phyloP scores from a whole-genome alignment of 148 eudicot species.

The Camellia granthamiana region DNA sequence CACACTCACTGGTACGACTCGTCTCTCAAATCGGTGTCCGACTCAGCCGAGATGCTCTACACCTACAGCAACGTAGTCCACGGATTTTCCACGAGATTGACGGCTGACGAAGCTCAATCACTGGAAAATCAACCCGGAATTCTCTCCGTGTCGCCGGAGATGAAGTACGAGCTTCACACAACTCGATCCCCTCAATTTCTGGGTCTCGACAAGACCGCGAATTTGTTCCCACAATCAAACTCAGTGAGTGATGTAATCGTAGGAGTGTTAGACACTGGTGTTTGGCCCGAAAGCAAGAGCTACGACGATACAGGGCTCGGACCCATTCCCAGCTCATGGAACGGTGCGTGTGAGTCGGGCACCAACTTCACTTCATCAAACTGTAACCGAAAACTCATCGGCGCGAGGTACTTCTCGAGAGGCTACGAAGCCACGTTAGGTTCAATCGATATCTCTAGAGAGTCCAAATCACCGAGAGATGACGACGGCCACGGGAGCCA shows the following conservation, averaged over 20 bases:
- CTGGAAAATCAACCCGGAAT: conserved; percentile 34
- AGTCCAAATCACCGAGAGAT: conserved; percentile 44
- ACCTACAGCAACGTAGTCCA: conserved; percentile 40
- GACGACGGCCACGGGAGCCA: conserved; percentile 56
- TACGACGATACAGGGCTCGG: conserved; percentile 39
- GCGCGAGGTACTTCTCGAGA: conserved; percentile 39
- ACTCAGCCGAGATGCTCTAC: conserved; percentile 34
- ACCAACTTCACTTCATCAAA: conserved; percentile 32
- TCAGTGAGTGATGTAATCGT: conserved; percentile 35
- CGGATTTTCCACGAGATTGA: conserved; percentile 41
- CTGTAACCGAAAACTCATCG: conserved; percentile 46
- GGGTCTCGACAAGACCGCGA: conserved; percentile 32
- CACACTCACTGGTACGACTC: conserved; percentile 46
- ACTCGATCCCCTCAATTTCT: conserved; percentile 45
- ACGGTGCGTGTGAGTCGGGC: conserved; percentile 39
- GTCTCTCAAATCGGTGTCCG: conserved; percentile 40
- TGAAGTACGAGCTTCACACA: conserved; percentile 44
- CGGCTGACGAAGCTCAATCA: conserved; percentile 22
- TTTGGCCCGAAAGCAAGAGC: conserved; percentile 51
- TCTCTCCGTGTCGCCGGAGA: conserved; percentile 32
- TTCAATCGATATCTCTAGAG: conserved; percentile 41
- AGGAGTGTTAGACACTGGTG: conserved; percentile 48
- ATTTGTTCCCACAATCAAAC: conserved; percentile 29
- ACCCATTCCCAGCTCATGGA: conserved; percentile 40
- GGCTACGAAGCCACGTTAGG: conserved; percentile 43